phyloP scores from a whole-genome alignment of 192 early-diverging fungal genomes.

The Gigaspora rosea region DNA sequence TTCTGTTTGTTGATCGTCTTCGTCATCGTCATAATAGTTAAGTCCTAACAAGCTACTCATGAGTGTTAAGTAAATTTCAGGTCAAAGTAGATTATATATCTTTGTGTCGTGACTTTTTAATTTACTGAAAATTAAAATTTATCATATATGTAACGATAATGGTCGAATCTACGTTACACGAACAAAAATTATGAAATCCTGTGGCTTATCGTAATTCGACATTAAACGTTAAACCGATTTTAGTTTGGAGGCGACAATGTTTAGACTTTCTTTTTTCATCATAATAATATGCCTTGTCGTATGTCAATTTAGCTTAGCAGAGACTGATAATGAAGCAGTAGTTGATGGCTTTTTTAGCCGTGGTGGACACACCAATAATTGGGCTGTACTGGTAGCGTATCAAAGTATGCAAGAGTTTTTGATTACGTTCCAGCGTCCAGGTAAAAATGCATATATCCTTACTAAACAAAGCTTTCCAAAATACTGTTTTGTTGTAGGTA shows the following conservation, averaged over 20 bases:
- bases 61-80: not conserved
- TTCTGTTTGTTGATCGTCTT: slow-evolving; percentile 14
- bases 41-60: slow-evolving; percentile 28
- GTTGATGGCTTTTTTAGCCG: slow-evolving; percentile 63
- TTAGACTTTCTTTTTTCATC: not conserved
- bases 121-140: no score
- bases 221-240: not conserved
- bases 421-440: not conserved
- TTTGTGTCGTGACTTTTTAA: no score
- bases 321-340: not conserved
- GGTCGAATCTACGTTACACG: no score
- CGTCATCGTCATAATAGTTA: slow-evolving; percentile 31
- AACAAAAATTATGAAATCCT: no score
- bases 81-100: not conserved
- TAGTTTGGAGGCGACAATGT: not conserved
- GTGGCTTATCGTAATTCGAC: no score
- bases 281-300: slow-evolving; percentile 7
- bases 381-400: slow-evolving; percentile 88
- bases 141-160: no score
- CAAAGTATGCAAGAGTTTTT: not conserved
- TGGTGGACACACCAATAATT: slow-evolving; percentile 91
- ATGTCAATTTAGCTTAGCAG: not conserved
- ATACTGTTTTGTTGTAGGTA: slow-evolving; percentile 53
- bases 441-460: not conserved
- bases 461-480: no score